Percentiles rank a stretch among this genome's conserved stretches.
Conservation (phyloP, 2,329 filamentous ascomycete genomes). For the Aspergillus fumigatus region DNA sequence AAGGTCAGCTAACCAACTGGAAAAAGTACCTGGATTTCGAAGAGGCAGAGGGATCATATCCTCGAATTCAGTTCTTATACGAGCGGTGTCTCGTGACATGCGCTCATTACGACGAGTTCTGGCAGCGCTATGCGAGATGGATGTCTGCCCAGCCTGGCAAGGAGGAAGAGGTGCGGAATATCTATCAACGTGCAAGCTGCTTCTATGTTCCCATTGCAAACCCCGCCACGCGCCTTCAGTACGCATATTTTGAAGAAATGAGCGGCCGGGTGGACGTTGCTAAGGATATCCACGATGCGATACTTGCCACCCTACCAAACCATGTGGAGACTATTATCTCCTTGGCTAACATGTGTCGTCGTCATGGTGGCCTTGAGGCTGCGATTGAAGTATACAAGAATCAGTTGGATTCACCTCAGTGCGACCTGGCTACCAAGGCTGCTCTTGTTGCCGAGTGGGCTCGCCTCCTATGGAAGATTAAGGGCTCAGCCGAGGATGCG, state of each 20-base stretch:
- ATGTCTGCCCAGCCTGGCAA: slow-evolving; percentile 77
- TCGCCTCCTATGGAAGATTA: slow-evolving; percentile 77
- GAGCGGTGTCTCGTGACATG: slow-evolving; percentile 90
- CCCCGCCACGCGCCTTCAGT: slow-evolving; percentile 80
- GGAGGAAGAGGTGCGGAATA: slow-evolving; percentile 84
- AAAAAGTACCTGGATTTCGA: slow-evolving; percentile 96
- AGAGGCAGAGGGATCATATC: slow-evolving; percentile 73
- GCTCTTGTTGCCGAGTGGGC: slow-evolving; percentile 87
- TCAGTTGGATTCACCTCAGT: slow-evolving; percentile 68
- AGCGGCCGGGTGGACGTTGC: slow-evolving; percentile 71
- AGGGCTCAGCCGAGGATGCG: slow-evolving; percentile 74
- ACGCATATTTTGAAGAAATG: slow-evolving; percentile 92
- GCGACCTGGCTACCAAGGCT: slow-evolving; percentile 76
- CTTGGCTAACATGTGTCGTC: slow-evolving; percentile 78
- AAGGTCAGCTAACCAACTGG: slow-evolving; percentile 83
- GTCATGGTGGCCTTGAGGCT: slow-evolving; percentile 76
- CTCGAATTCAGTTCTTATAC: slow-evolving; percentile 76
- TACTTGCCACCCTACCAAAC: slow-evolving; percentile 71
- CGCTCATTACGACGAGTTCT: slow-evolving; percentile 95
- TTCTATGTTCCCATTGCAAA: slow-evolving; percentile 82
- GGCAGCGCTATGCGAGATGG: slow-evolving; percentile 96
- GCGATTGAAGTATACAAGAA: slow-evolving; percentile 78
- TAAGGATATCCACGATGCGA: slow-evolving; percentile 75
- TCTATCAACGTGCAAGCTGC: slow-evolving; percentile 81
- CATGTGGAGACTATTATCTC: slow-evolving; percentile 85